Evolutionary conservation across 108 stramenopile species (phyloP), one percentile per base, ranked within the genome.

Genomic region (Fragilaria radians): DNA sequence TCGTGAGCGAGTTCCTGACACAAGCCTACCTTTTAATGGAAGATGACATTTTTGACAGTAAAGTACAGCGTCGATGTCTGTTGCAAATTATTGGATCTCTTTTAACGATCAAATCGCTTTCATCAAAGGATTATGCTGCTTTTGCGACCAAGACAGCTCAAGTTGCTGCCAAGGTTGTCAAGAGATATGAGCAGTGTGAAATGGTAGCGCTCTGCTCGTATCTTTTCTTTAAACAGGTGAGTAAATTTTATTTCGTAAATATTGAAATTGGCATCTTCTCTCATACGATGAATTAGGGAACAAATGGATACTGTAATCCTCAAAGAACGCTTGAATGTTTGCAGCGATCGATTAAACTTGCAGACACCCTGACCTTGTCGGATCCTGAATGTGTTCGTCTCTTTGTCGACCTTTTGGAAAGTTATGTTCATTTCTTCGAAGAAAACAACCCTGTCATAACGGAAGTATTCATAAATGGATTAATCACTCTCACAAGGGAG

Each of bases 401-500:
- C 2, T 99, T 99, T 71, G 94, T 97, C 3, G 93, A 98, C 67
- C 86, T 99, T 29, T 63, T 99, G 7, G 95, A 99, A 59, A 84
- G 84, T 42, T 99, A 97, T 65, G 61, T 97, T 2, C 95, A 91
- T 69, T 97, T 92, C 67, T 99, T 92, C 50, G 97, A 97, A 47
- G 77, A 79, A 29, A 78, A 82, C 59, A 88, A 86, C 62, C 94
- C 95, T 19, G 67, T 73, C 23, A 93, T 97, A 36, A 82, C 83
- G 4, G 83, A 80, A 27, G 84, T 88, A 58, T 95, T 90, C 62
- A 73, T 97, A 7, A 72, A 78, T 14, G 91, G 91, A 17, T 72
- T 96, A 34, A 87, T 95, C 32, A 92, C 93, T 48, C 76, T 99
- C 50, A 85, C 97, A 52, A 96, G 94, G 33, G 95, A 96, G 63